Conservation (phyloP, 169 alveolate species). For the Cryptosporidium felis region DNA sequence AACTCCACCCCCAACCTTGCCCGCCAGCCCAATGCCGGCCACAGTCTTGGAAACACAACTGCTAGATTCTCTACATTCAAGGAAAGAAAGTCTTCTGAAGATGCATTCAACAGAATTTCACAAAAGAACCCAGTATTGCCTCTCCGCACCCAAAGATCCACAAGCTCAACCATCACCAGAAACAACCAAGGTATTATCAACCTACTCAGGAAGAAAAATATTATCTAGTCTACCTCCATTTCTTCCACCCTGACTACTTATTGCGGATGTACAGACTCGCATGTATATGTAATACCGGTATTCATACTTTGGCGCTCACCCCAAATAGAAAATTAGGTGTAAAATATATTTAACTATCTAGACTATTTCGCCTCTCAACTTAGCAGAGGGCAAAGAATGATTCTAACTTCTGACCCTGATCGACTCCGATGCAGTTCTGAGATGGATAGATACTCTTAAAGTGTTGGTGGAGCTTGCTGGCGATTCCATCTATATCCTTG, state of each 20-base stretch:
- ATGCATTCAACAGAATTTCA: not conserved
- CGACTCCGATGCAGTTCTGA: constrained; percentile 60
- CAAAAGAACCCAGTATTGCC: not conserved
- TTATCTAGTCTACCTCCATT: not conserved
- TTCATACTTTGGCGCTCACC: not conserved
- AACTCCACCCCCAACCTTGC: not conserved
- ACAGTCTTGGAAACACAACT: not conserved
- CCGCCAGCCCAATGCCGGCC: not conserved
- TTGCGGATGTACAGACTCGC: too few relatives aligned
- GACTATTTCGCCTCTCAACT: not conserved
- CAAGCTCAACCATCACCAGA: constrained; percentile 2
- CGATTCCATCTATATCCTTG: constrained; percentile 25
- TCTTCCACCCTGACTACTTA: not conserved
- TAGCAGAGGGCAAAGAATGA: constrained; percentile 47
- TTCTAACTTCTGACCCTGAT: constrained; percentile 48
- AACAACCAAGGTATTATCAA: constrained; percentile 31
- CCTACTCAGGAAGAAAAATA: constrained; percentile 2
- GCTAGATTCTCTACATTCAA: not conserved
- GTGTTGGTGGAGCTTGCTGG: not conserved
- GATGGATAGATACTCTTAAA: constrained; percentile 48
- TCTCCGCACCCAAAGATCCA: constrained; percentile 5
- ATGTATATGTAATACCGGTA: not conserved
- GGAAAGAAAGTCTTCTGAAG: constrained; percentile 6
- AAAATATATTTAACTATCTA: not conserved
- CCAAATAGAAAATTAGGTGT: not conserved